Percentiles rank a stretch among this genome's conserved stretches.
phyloP scores from a whole-genome alignment of 2,329 filamentous ascomycete genomes.

The Cordyceps cicadae region DNA sequence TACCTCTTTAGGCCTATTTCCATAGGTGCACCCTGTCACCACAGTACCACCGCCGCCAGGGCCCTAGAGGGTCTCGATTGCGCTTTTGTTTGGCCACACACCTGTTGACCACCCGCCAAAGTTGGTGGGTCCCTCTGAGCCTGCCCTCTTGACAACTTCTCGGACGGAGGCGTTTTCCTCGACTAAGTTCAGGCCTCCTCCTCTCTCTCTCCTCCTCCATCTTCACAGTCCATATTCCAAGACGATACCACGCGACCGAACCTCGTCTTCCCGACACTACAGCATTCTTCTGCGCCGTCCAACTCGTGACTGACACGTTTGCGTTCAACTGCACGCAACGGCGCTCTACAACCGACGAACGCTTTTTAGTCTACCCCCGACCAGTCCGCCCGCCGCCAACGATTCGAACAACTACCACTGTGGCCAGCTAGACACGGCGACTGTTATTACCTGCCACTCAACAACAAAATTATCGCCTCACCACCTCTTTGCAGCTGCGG shows the following conservation, averaged over 20 bases:
- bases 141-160: background rate
- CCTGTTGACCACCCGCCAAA: background rate
- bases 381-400: background rate
- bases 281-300: background rate
- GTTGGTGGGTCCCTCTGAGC: background rate
- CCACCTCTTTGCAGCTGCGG: background rate
- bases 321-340: too few species aligned
- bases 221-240: background rate
- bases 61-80: background rate
- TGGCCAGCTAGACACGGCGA: background rate
- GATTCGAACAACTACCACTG: background rate
- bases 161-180: background rate
- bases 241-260: background rate
- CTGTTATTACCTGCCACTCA: background rate
- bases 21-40: background rate
- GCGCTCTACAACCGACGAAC: too few species aligned
- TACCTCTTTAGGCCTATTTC: background rate
- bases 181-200: background rate
- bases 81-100: background rate
- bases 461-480: background rate
- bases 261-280: background rate
- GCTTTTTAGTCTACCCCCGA: background rate
- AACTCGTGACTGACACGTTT: too few species aligned
- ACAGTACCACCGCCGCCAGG: background rate
- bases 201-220: background rate